Conservation (phyloP, 2,329 filamentous ascomycete species). For the Byssothecium circinans region DNA sequence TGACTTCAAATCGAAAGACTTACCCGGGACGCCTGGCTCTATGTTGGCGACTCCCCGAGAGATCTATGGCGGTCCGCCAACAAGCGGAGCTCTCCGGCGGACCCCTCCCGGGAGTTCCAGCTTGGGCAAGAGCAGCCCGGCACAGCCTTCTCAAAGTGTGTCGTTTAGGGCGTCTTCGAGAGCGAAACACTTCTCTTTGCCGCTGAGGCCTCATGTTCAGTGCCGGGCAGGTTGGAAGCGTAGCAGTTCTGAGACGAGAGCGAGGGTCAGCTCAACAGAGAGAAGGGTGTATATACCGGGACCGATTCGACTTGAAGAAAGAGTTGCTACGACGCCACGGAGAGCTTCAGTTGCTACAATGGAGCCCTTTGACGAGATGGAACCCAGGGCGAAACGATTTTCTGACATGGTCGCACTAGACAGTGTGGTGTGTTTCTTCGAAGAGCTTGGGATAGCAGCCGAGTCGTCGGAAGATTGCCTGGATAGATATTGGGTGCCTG, state of each 20-base stretch:
- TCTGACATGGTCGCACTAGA: conserved; percentile 38
- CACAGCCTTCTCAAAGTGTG: neutral
- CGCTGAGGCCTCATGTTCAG: conserved; percentile 17
- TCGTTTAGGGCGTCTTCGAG: neutral
- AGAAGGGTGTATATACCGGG: conserved; percentile 45
- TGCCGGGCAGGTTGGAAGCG: conserved; percentile 17
- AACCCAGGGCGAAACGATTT: conserved; percentile 17
- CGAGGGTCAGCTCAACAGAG: neutral
- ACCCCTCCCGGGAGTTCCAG: neutral
- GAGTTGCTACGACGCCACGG: conserved; percentile 29
- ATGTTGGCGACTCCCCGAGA: conserved; percentile 35
- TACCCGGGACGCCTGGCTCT: conserved; percentile 29
- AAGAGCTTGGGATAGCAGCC: conserved; percentile 42
- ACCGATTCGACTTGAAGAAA: conserved; percentile 45
- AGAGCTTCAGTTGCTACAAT: conserved; percentile 46
- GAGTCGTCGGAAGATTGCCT: conserved; percentile 29
- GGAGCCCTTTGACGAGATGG: conserved; percentile 37
- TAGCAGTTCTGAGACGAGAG: conserved; percentile 24
- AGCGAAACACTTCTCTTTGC: conserved; percentile 13
- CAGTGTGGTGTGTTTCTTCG: conserved; percentile 47
- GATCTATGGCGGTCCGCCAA: conserved; percentile 20
- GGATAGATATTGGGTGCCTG: conserved; percentile 37
- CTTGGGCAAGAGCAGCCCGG: neutral
- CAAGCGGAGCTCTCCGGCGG: neutral
- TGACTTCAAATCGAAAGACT: conserved; percentile 15